Conservation (phyloP, 257 asterid genomes). For the Ilex aquifolium region DNA sequence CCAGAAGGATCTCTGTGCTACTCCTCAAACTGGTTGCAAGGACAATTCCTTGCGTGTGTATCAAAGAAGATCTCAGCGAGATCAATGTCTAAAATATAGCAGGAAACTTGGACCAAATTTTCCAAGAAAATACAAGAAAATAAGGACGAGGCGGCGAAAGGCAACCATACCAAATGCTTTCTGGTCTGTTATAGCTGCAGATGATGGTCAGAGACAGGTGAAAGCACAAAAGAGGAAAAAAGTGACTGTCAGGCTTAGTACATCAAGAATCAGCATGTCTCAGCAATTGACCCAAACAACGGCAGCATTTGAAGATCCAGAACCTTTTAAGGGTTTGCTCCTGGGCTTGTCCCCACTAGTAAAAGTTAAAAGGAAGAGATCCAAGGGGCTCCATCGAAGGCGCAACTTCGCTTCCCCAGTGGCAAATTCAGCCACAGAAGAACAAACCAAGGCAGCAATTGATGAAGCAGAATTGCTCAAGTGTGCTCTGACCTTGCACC, state of each 20-base stretch:
- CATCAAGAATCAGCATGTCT: neutral
- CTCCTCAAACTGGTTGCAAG: neutral
- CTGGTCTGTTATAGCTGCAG: neutral
- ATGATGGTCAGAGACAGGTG: neutral
- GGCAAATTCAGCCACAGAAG: neutral
- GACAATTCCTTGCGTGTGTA: conserved; percentile 12
- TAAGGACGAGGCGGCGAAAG: conserved; percentile 17
- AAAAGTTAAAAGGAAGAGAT: neutral
- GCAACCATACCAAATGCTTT: neutral
- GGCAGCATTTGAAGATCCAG: neutral
- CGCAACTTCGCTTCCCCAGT: neutral
- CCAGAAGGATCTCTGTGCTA: neutral
- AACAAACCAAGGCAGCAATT: conserved; percentile 8
- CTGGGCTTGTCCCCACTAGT: neutral
- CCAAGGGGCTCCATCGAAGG: neutral
- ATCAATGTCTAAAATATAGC: conserved; percentile 21
- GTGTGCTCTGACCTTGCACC: neutral
- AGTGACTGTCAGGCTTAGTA: neutral
- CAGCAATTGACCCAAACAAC: neutral
- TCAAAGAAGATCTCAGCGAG: conserved; percentile 14
- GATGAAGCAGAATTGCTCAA: conserved; percentile 12
- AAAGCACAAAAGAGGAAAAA: neutral
- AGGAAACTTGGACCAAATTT: conserved; percentile 27
- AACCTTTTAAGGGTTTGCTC: neutral
- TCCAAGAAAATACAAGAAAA: conserved; percentile 18